Conservation (phyloP, 2,329 filamentous ascomycete species). For the Sclerotinia borealis region DNA sequence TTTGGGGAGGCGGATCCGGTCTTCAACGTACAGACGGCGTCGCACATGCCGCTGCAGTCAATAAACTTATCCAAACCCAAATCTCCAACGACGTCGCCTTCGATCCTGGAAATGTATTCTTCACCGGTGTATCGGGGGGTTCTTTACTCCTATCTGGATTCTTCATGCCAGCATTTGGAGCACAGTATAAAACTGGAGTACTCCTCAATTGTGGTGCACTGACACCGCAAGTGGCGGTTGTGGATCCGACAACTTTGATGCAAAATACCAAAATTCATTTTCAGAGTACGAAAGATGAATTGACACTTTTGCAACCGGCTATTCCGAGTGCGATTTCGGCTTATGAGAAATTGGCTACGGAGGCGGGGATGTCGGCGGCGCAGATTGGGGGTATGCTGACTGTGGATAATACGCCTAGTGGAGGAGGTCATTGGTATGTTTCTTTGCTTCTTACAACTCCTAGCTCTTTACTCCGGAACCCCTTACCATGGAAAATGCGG, state of each 20-base stretch:
- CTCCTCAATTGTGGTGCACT: conserved; percentile 51
- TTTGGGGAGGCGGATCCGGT: conserved; percentile 51
- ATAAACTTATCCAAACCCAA: conserved; percentile 43
- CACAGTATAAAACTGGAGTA: conserved; percentile 39
- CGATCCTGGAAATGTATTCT: conserved; percentile 46
- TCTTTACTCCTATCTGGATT: conserved; percentile 49
- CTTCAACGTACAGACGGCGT: conserved; percentile 49
- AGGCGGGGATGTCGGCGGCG: conserved; percentile 38
- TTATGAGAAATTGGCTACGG: conserved; percentile 43
- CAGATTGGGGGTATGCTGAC: conserved; percentile 49
- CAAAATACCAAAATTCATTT: conserved; percentile 47
- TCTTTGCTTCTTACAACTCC: no score
- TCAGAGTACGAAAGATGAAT: conserved; percentile 49
- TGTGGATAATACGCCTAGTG: conserved; percentile 48
- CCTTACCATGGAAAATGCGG: no score
- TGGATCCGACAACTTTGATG: conserved; percentile 38
- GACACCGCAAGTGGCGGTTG: conserved; percentile 46
- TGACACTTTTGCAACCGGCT: conserved; percentile 38
- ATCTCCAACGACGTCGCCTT: conserved; percentile 50
- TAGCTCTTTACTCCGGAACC: no score
- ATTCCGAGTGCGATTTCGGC: conserved; percentile 46
- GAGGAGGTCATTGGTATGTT: conserved; percentile 45
- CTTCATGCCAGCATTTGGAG: conserved; percentile 46
- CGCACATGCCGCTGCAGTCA: conserved; percentile 49
- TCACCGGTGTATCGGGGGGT: conserved; percentile 53